Evolutionary conservation across 164 flowering plant genomes (phyloP), one percentile per base, ranked within the genome.

Genomic region (Santalum album): DNA sequence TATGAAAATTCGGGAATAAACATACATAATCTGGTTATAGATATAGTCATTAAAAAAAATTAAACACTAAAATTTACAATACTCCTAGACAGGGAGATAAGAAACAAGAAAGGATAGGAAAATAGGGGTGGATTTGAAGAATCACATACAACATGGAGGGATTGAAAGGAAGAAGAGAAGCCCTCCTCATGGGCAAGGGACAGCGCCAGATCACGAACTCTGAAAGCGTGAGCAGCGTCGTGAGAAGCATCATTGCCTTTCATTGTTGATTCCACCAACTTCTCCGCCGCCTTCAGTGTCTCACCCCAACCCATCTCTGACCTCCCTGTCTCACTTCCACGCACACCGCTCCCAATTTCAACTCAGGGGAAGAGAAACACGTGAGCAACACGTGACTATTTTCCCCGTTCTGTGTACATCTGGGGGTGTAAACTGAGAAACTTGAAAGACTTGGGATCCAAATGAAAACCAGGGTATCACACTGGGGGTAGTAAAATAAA

Each of bases 171-270:
- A 59, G 84, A 72, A 42, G 82, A 67, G 59, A 90, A 79, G 46
- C 84, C 87, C 58, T 90, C 87, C 40, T 87, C 91, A 1, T 35
- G 69, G 15, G 96, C 96, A 38, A 90, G 76, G 25, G 89, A 80
- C 62, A 90, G 87, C 18, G 97, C 96, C 14, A 87, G 68, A 53
- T 83, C 94, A 57, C 96, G 67, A 15, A 90, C 97, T 45, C 98
- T 78, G 65, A 79, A 82, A 16, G 71, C 94, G 63, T 90, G 96
- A 25, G 81, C 59, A 19, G 87, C 83, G 50, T 90, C 96, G 61
- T 90, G 98, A 0, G 98, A 90, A 0, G 87, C 86, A 58, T 90
- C 98, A 68, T 86, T 82, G 10, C 80, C 87, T 59, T 74, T 66
- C 97, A 87, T 87, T 27, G 65, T 25, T 19, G 51, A 57, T 34